Percentiles rank a stretch among this genome's conserved stretches.
phyloP scores from a whole-genome alignment of 805 yeast species.

The Ogataea henricii region DNA sequence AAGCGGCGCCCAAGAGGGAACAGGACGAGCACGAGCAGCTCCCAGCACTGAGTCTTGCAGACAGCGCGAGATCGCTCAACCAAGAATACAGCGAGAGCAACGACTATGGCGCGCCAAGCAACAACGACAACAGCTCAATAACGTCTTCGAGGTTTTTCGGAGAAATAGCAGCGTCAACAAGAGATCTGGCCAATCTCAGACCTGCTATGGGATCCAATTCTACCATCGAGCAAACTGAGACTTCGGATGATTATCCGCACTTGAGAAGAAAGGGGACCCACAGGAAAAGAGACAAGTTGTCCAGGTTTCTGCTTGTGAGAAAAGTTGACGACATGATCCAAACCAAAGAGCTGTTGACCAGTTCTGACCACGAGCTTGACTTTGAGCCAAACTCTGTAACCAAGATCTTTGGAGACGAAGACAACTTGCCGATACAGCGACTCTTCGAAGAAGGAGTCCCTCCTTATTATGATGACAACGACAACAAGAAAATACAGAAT shows the following conservation, averaged over 20 bases:
- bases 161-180: background rate
- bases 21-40: background rate
- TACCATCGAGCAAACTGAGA: background rate
- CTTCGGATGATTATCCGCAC: slow-evolving; percentile 15
- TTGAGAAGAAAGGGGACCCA: slow-evolving; percentile 12
- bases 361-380: background rate
- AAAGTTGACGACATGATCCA: slow-evolving; percentile 4
- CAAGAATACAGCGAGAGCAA: background rate
- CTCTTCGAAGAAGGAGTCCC: slow-evolving; percentile 10
- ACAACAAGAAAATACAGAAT: slow-evolving; percentile 3
- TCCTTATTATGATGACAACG: slow-evolving; percentile 1
- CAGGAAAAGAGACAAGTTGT: slow-evolving; percentile 10
- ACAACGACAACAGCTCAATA: background rate
- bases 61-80: background rate
- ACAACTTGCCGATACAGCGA: slow-evolving; percentile 13
- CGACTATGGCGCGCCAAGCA: background rate
- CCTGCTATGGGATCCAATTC: background rate
- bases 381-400: background rate
- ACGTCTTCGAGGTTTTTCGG: background rate
- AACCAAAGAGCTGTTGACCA: background rate
- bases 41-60: background rate
- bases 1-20: background rate
- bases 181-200: background rate
- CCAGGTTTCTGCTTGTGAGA: slow-evolving; percentile 11
- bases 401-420: background rate